Conservation (phyloP, 1,139 yeast species). For the Taiozyma sp. region DNA sequence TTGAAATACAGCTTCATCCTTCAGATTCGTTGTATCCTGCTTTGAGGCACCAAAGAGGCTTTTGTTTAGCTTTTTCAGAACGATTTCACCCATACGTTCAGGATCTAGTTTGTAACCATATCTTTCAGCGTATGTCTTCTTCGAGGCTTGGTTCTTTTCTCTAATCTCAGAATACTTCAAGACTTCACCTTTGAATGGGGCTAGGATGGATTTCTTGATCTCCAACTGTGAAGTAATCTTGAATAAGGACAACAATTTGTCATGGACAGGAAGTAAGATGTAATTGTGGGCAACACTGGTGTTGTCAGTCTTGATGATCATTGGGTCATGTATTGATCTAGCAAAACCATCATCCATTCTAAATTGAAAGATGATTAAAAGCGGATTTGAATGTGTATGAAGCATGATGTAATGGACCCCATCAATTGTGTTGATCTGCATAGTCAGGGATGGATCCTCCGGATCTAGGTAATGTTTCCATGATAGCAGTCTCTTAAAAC, state of each 20-base stretch:
- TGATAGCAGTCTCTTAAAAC: constrained; percentile 42
- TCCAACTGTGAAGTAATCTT: constrained; percentile 13
- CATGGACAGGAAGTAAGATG: constrained; percentile 2
- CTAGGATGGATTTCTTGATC: constrained; percentile 3
- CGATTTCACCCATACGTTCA: not conserved
- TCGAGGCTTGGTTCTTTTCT: not conserved
- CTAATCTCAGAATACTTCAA: not conserved
- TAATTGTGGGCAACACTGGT: constrained; percentile 1
- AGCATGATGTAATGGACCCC: constrained; percentile 31
- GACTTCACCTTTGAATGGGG: not conserved
- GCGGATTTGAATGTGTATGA: constrained; percentile 37
- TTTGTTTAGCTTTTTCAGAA: not conserved
- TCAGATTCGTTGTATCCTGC: not conserved
- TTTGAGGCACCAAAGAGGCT: constrained; percentile 8
- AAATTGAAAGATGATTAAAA: constrained; percentile 40
- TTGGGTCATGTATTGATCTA: constrained; percentile 37
- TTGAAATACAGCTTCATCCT: constrained; percentile 11
- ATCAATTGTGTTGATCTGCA: constrained; percentile 29
- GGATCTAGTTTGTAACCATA: not conserved
- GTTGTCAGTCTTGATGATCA: constrained; percentile 21
- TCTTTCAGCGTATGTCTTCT: not conserved
- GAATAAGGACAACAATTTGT: constrained; percentile 3
- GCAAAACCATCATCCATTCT: constrained; percentile 36
- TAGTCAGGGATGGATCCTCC: constrained; percentile 47
- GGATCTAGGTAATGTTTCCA: constrained; percentile 65